Base-by-base conservation (phyloP, 1,139 yeast species). In the Blastobotrys persicus region DNA sequence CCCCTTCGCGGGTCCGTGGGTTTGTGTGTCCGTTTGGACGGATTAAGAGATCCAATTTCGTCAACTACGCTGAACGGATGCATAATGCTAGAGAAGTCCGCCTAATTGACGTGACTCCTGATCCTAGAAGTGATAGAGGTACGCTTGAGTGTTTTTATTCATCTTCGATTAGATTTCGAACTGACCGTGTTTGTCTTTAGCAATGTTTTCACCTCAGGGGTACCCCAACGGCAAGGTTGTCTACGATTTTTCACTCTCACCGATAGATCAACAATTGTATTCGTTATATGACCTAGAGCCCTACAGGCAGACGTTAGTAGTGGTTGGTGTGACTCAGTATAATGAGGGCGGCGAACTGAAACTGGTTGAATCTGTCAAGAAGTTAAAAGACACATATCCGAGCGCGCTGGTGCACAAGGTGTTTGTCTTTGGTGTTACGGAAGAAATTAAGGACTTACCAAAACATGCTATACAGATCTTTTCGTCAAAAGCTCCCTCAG, bases 281-380 rank as follows among this genome's bases (percentile, higher is more conserved):
- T 84, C 86, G 52, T 71, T 91, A 48, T 88, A 86, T 58, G 97
- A 91, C 66, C 81, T 91, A 56, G 98, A 92, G 66, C 96, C 96
- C 1, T 88, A 77, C 66, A 70, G 98, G 47, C 88, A 88, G 64
- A 65, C 67, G 28, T 48, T 64, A 43, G 56, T 76, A 42, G 67
- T 86, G 1, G 61, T 91, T 32, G 96, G 94, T 0, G 59, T 86
- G 18, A 79, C 81, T 0, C 68, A 71, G 35, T 80, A 76, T 63
- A 59, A 65, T 2, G 66, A 70, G 18, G 61, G 59, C 1, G 50
- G 63, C 13, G 65, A 67, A 4, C 63, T 70, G 4, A 59, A 56
- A 12, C 55, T 70, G 12, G 64, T 64, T 7, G 59, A 59, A 1
- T 65, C 68, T 37, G 57, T 76, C 37, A 58, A 59, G 1, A 62